phyloP scores from a whole-genome alignment of 768 basidiomycete genomes.

The Russula olivacea region DNA sequence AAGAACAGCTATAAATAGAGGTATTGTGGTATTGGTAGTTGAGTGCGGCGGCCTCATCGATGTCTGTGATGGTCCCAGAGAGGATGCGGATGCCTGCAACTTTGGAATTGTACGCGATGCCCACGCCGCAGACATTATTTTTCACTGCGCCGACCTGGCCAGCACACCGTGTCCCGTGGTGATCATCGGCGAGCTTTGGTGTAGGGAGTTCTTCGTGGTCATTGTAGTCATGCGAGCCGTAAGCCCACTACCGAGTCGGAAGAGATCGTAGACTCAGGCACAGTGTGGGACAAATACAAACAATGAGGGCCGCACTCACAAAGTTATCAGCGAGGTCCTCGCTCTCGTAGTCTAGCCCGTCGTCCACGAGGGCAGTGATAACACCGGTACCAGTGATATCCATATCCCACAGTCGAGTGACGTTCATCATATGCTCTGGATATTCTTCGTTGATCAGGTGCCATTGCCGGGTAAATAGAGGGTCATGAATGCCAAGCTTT shows the following conservation, averaged over 20 bases:
- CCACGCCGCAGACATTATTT: slow-evolving; percentile 91
- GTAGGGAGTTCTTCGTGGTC: slow-evolving; percentile 84
- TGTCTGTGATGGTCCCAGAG: slow-evolving; percentile 89
- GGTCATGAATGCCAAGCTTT: slow-evolving; percentile 69
- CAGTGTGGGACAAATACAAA: not conserved
- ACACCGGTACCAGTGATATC: slow-evolving; percentile 85
- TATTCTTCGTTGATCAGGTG: slow-evolving; percentile 86
- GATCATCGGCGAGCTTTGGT: slow-evolving; percentile 84
- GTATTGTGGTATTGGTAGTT: slow-evolving; percentile 92
- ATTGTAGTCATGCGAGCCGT: slow-evolving; percentile 93
- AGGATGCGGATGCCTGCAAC: slow-evolving; percentile 94
- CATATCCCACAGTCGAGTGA: slow-evolving; percentile 86
- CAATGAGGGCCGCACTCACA: slow-evolving; percentile 45
- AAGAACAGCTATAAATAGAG: slow-evolving; percentile 92
- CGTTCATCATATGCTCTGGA: slow-evolving; percentile 85
- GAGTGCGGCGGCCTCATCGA: slow-evolving; percentile 90
- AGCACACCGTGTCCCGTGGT: slow-evolving; percentile 96
- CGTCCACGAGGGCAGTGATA: slow-evolving; percentile 86
- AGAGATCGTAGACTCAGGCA: not conserved
- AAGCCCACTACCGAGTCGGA: slow-evolving; percentile 52
- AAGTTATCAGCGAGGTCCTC: slow-evolving; percentile 88
- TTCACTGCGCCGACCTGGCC: slow-evolving; percentile 92
- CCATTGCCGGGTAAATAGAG: slow-evolving; percentile 84
- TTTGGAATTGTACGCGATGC: slow-evolving; percentile 87
- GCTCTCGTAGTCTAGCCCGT: slow-evolving; percentile 87